Evolutionary conservation across 78 protist species (phyloP).

Genomic region (Mantamonas sphyraenae): DNA sequence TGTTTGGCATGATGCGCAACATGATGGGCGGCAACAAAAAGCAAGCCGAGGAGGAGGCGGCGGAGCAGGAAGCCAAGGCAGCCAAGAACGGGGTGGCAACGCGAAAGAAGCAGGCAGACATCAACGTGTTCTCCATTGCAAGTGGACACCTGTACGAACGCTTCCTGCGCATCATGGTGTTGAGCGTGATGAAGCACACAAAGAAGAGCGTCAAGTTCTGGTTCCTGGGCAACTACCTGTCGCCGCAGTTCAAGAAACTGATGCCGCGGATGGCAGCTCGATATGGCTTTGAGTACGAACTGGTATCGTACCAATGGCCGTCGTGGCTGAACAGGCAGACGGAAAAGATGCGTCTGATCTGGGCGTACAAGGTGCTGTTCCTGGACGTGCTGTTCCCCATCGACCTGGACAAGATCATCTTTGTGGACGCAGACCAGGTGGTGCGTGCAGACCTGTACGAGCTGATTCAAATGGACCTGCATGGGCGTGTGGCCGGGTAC

Average conservation of each 20-base stretch:
- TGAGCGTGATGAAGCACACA: conserved; percentile 65
- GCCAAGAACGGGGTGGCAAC: too few species aligned
- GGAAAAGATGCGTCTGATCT: conserved; percentile 90
- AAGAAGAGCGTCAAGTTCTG: conserved; percentile 87
- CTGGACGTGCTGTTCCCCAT: conserved; percentile 98
- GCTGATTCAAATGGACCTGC: conserved; percentile 77
- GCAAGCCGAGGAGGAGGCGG: too few species aligned
- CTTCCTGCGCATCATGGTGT: conserved; percentile 88
- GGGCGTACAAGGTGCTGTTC: conserved; percentile 96
- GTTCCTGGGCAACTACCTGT: conserved; percentile 78
- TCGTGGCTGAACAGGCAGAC: conserved; percentile 83
- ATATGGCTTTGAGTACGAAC: conserved; percentile 69
- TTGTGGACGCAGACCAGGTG: conserved; percentile 93
- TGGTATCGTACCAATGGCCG: conserved; percentile 97
- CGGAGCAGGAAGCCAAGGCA: too few species aligned
- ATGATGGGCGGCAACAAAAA: too few species aligned
- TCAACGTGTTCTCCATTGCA: conserved; percentile 92
- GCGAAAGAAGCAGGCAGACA: too few species aligned
- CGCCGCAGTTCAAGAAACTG: conserved; percentile 72
- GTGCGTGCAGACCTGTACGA: conserved; percentile 86
- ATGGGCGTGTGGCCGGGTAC: conserved; percentile 70
- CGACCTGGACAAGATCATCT: conserved; percentile 67
- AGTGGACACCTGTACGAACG: conserved; percentile 97
- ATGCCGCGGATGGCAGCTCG: conserved; percentile 52
- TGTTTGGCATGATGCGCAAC: too few species aligned